Evolutionary conservation across 208 protist species (phyloP).

Genomic region (Trypanosoma mega): DNA sequence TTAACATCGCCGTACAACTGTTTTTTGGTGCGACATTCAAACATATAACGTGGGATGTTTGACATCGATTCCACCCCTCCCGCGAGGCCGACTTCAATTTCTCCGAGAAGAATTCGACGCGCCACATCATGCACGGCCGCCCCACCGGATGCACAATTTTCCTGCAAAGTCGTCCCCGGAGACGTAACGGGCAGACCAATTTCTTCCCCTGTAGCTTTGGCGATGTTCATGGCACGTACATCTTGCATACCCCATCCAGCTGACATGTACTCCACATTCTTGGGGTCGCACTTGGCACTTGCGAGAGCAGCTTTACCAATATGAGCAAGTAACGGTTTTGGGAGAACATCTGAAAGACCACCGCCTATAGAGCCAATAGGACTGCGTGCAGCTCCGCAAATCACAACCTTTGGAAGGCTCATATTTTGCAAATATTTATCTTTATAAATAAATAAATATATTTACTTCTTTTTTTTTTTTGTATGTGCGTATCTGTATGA

Average conservation of each 20-base stretch:
- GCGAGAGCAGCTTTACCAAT: conserved; percentile 34
- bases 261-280: conserved; percentile 55
- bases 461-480: conserved; percentile 7
- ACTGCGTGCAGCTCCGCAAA: conserved; percentile 46
- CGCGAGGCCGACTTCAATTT: conserved; percentile 59
- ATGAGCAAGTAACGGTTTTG: conserved; percentile 34
- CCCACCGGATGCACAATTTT: conserved; percentile 66
- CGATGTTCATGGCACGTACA: conserved; percentile 54
- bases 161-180: conserved; percentile 49
- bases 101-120: conserved; percentile 41
- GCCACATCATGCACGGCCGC: conserved; percentile 62
- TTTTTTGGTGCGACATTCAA: conserved; percentile 38
- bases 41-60: conserved; percentile 53
- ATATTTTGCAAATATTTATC: conserved; percentile 16
- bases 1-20: conserved; percentile 59
- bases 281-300: conserved; percentile 39
- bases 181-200: conserved; percentile 48
- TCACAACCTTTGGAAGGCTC: conserved; percentile 38
- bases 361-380: conserved; percentile 52
- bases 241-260: conserved; percentile 53
- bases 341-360: conserved; percentile 31
- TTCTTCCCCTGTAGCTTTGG: conserved; percentile 39
- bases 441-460: conserved; percentile 10
- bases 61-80: conserved; percentile 67
- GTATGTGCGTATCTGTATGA: too few species aligned